Evolutionary conservation across 805 yeast genomes (phyloP), one percentile per base, ranked within the genome.

Genomic region (Wickerhamiella parazyma): DNA sequence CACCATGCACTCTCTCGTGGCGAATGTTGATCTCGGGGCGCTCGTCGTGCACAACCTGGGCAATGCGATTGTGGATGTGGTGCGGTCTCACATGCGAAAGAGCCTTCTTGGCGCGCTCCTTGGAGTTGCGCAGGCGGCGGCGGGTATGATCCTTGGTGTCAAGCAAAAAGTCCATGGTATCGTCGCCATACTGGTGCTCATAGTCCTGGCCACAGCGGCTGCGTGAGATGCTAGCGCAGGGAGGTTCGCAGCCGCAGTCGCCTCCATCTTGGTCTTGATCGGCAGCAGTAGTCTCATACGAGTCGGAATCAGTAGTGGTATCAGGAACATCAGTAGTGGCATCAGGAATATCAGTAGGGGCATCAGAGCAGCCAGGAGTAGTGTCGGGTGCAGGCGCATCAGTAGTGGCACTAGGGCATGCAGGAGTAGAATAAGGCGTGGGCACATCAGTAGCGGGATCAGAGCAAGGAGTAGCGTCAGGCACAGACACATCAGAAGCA

Each of bases 401-500:
- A n/a, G n/a, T n/a, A n/a, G n/a, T n/a, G n/a, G n/a, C n/a, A n/a
- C n/a, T n/a, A n/a, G n/a, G n/a, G n/a, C n/a, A n/a, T n/a, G n/a
- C n/a, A n/a, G n/a, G n/a, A n/a, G n/a, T n/a, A n/a, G n/a, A n/a
- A n/a, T n/a, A n/a, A n/a, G n/a, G n/a, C n/a, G n/a, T n/a, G n/a
- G n/a, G n/a, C n/a, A n/a, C n/a, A n/a, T n/a, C n/a, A n/a, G n/a
- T n/a, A n/a, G n/a, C n/a, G n/a, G n/a, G n/a, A n/a, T n/a, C n/a
- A n/a, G n/a, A n/a, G n/a, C n/a, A n/a, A n/a, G n/a, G n/a, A n/a
- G n/a, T n/a, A n/a, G n/a, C n/a, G 45, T 14, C 28, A n/a, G 40
- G 28, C 29, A n/a, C 35, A 31, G 45, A 36, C 18, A 14, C 33
- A 22, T 22, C 22, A 14, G 38, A 33, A 41, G 21, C 28, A 21